phyloP scores from a whole-genome alignment of 768 basidiomycete species.

The Hygrocybe punicea region DNA sequence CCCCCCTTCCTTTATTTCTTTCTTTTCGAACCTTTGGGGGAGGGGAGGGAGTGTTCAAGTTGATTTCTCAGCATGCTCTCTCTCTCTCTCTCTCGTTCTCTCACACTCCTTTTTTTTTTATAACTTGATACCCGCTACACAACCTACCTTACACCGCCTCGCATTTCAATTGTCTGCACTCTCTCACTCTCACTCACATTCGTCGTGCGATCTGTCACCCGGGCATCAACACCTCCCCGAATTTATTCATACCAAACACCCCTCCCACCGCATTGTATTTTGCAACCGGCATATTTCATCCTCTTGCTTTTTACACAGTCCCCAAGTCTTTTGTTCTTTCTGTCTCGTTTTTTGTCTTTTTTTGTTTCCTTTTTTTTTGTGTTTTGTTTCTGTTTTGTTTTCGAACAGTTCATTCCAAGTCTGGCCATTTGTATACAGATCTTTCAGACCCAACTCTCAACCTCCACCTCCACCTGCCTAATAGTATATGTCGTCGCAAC shows the following conservation, averaged over 20 bases:
- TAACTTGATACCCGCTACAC: conserved; percentile 27
- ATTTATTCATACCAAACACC: conserved; percentile 50
- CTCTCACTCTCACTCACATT: too few relatives aligned
- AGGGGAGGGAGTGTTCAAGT: not conserved
- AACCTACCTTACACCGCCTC: conserved; percentile 34
- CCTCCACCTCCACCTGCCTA: conserved; percentile 60
- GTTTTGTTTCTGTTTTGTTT: not conserved
- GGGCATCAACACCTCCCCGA: conserved; percentile 35
- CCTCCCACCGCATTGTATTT: conserved; percentile 64
- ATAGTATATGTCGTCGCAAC: conserved; percentile 49
- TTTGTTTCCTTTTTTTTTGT: conserved; percentile 39
- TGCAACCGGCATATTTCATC: conserved; percentile 59
- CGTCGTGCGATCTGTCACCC: conserved; percentile 17
- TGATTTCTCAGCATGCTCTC: not conserved
- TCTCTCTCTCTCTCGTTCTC: conserved; percentile 17
- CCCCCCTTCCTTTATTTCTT: not conserved
- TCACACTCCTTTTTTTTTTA: conserved; percentile 20
- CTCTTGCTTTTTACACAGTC: conserved; percentile 20
- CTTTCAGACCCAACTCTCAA: conserved; percentile 39
- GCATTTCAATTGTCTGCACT: conserved; percentile 32
- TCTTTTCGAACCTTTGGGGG: too few relatives aligned
- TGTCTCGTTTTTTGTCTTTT: conserved; percentile 43
- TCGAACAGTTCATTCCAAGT: conserved; percentile 14
- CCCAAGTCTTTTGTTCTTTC: too few relatives aligned
- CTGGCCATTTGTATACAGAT: conserved; percentile 60